Evolutionary conservation across 441 rosid genomes (phyloP).

Genomic region (Brassica balearica): DNA sequence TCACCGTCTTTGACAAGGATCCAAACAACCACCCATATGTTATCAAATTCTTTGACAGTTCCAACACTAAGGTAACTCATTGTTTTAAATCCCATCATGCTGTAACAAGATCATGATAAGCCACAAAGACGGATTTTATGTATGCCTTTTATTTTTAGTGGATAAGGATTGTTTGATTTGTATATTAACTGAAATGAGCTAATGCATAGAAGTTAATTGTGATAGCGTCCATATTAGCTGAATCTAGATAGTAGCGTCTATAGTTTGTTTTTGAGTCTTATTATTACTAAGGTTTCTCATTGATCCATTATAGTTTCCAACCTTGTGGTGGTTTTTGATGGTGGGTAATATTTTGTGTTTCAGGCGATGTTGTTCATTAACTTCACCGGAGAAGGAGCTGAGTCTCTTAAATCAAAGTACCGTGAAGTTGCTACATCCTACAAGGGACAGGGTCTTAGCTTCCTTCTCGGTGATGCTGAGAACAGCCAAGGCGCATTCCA

Average conservation of each 20-base stretch:
- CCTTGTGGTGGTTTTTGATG: slow-evolving; percentile 25
- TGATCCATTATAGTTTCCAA: background rate
- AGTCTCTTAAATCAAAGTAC: slow-evolving; percentile 71
- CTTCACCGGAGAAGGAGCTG: slow-evolving; percentile 64
- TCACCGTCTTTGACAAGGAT: slow-evolving; percentile 78
- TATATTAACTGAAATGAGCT: background rate
- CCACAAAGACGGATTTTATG: background rate
- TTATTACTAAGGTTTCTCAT: background rate
- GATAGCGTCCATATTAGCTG: slow-evolving; percentile 9
- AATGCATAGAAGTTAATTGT: background rate
- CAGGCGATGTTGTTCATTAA: slow-evolving; percentile 91
- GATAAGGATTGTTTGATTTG: slow-evolving; percentile 17
- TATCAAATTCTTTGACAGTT: slow-evolving; percentile 76
- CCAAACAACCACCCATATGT: slow-evolving; percentile 82
- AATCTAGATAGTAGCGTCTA: slow-evolving; percentile 11
- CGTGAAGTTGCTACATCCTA: slow-evolving; percentile 74
- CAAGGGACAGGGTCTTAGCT: slow-evolving; percentile 75
- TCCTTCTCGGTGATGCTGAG: slow-evolving; percentile 86
- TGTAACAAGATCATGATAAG: background rate
- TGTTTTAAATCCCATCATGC: background rate
- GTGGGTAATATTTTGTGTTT: slow-evolving; percentile 29
- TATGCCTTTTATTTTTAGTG: background rate
- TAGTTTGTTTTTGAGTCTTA: background rate
- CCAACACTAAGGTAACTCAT: slow-evolving; percentile 66
- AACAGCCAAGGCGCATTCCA: slow-evolving; percentile 92